Conservation (phyloP, 106 monocot genomes). For the Cymbidium sinense region DNA sequence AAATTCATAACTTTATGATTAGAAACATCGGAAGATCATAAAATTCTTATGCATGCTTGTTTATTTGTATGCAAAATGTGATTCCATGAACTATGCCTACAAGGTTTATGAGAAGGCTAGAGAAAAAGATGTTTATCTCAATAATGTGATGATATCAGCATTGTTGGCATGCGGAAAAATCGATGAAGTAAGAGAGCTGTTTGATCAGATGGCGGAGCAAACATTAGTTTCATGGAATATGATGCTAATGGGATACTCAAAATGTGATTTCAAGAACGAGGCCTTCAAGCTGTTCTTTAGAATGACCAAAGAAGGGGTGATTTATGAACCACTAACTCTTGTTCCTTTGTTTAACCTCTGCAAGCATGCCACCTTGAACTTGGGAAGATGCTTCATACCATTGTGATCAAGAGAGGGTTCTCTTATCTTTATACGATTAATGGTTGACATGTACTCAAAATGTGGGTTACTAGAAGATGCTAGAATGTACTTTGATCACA, state of each 20-base stretch:
- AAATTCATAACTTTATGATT: conserved; percentile 9
- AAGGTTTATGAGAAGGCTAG: neutral
- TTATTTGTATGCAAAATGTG: conserved; percentile 29
- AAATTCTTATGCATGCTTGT: conserved; percentile 18
- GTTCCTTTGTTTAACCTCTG: conserved; percentile 6
- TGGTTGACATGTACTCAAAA: conserved; percentile 30
- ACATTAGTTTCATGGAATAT: conserved; percentile 22
- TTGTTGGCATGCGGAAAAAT: neutral
- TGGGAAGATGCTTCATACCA: neutral
- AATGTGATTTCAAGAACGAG: conserved; percentile 18
- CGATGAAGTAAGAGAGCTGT: neutral
- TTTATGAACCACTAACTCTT: neutral
- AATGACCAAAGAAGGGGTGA: conserved; percentile 15
- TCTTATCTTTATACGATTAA: neutral
- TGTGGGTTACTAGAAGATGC: conserved; percentile 35
- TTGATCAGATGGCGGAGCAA: conserved; percentile 4
- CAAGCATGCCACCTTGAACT: neutral
- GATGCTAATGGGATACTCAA: conserved; percentile 20
- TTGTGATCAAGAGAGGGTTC: conserved; percentile 4
- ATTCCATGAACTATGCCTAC: conserved; percentile 1
- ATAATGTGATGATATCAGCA: conserved; percentile 6
- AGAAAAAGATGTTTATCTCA: conserved; percentile 9
- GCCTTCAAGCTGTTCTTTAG: conserved; percentile 19
- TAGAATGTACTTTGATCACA: conserved; percentile 14
- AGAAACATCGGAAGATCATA: conserved; percentile 6